A percentile compares a stretch with the other conserved stretches of the same genome.
Evolutionary conservation across 345 rosid genomes (phyloP).

Genomic region (Trapa incisa): DNA sequence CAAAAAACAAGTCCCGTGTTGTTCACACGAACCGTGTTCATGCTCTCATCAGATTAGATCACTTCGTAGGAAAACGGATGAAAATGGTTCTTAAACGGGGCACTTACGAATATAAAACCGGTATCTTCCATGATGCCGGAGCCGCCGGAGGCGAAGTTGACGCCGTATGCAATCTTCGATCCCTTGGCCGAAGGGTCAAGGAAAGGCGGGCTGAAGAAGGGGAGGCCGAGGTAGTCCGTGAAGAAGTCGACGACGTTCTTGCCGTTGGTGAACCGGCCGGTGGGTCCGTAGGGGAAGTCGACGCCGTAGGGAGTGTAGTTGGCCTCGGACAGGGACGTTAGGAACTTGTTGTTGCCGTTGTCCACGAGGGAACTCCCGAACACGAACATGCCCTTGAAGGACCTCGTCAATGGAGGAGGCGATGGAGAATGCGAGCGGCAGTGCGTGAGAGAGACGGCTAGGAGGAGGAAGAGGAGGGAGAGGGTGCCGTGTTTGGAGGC

Average conservation of each 20-base stretch:
- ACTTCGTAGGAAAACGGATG: no score
- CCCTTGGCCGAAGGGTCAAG: conserved; percentile 33
- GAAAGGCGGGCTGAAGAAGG: conserved; percentile 29
- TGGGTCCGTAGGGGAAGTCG: conserved; percentile 40
- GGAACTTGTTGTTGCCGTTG: conserved; percentile 59
- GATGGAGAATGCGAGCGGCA: neutral
- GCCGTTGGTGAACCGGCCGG: conserved; percentile 57
- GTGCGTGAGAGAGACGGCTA: conserved; percentile 6
- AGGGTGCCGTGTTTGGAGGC: conserved; percentile 3
- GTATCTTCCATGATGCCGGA: conserved; percentile 53
- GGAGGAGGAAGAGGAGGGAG: conserved; percentile 5
- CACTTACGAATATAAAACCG: conserved; percentile 30
- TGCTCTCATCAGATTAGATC: neutral
- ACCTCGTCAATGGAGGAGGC: neutral
- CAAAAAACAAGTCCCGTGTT: neutral
- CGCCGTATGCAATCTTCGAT: conserved; percentile 27
- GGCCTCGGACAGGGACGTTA: conserved; percentile 26
- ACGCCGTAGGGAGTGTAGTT: conserved; percentile 47
- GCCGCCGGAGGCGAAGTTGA: conserved; percentile 47
- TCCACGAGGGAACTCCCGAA: conserved; percentile 62
- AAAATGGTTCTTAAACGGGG: no score
- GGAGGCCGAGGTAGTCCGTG: conserved; percentile 23
- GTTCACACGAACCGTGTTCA: neutral
- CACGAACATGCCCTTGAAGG: conserved; percentile 42
- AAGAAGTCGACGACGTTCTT: conserved; percentile 45